Evolutionary conservation across 139 green algal species (phyloP), one percentile per base, ranked within the genome.

Genomic region (Tetradesmus lagerheimii): DNA sequence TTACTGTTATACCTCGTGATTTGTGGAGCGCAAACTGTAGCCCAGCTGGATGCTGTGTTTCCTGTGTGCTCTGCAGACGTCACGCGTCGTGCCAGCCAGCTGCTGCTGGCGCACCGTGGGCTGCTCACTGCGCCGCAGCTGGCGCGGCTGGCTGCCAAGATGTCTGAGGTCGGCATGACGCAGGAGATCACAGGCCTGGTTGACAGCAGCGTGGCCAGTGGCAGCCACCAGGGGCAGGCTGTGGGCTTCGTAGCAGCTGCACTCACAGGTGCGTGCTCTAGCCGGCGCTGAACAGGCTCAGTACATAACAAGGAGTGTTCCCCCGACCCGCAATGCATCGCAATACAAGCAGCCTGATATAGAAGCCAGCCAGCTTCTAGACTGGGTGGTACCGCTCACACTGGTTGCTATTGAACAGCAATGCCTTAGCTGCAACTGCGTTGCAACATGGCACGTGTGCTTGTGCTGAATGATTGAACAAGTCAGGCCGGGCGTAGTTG

Each of bases 141-240:
- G 64, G 80, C 88, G n/a, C 80, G 88, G 0, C 88, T 91, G 64
- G 88, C 88, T 45, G 88, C 88, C 9, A 78, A 43, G 35, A 88
- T 88, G 88, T 81, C 88, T 23, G 80, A 91, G 88, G 66, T 76
- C 20, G 88, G 88, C 41, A 88, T 88, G 88, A 23, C 41, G n/a
- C 29, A 62, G 25, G 88, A 88, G 78, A 79, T 91, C 38, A 53
- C 9, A 6, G 38, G 43, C 29, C 64, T 91, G 64, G 88, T 88
- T 43, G 88, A 83, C 43, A 45, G 39, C 64, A 83, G 64, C 38
- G 88, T 76, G 25, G 64, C 43, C 11, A 66, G 38, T 8, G 88
- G 88, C 18, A 88, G 78, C 80, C 80, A 91, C 80, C 43, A 83
- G 29, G 80, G 80, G 1, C 80, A 91, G 64, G 88, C 80, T 23